Conservation (phyloP, 805 yeast genomes). For the Nadsonia fulvescens region DNA sequence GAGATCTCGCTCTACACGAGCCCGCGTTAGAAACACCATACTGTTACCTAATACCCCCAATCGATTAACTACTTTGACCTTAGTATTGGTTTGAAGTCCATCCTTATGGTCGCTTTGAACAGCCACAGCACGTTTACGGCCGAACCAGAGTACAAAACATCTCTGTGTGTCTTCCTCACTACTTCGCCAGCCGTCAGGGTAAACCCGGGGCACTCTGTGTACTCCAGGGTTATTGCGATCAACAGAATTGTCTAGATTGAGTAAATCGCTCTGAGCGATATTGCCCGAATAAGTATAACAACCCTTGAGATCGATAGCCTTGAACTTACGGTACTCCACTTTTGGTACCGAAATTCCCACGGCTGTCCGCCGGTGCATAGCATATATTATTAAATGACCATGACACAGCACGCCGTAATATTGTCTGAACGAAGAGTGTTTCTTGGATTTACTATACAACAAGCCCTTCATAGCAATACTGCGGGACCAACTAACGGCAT, state of each 20-base stretch:
- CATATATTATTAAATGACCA: constrained; percentile 44
- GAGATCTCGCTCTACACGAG: constrained; percentile 63
- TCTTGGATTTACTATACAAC: constrained; percentile 50
- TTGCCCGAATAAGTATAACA: constrained; percentile 67
- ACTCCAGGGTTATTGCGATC: constrained; percentile 36
- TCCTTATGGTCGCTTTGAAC: constrained; percentile 1
- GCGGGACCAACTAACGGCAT: constrained; percentile 39
- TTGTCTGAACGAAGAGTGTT: constrained; percentile 46
- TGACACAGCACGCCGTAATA: constrained; percentile 51
- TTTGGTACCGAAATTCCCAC: constrained; percentile 29
- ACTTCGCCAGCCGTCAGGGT: constrained; percentile 71
- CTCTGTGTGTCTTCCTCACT: constrained; percentile 59
- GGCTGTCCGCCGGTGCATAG: constrained; percentile 29
- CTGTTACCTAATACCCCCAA: constrained; percentile 52
- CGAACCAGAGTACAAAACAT: constrained; percentile 76
- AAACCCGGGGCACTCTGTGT: constrained; percentile 49
- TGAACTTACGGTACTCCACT: constrained; percentile 31
- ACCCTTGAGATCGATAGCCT: constrained; percentile 42
- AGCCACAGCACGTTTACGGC: constrained; percentile 28
- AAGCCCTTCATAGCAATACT: constrained; percentile 47
- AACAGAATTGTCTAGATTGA: constrained; percentile 23
- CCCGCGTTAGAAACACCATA: constrained; percentile 62
- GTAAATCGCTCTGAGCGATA: constrained; percentile 37
- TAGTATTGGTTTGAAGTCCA: constrained; percentile 1
- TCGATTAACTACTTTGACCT: constrained; percentile 23